phyloP scores from a whole-genome alignment of 108 stramenopile species.

The Nitzschia sp. region DNA sequence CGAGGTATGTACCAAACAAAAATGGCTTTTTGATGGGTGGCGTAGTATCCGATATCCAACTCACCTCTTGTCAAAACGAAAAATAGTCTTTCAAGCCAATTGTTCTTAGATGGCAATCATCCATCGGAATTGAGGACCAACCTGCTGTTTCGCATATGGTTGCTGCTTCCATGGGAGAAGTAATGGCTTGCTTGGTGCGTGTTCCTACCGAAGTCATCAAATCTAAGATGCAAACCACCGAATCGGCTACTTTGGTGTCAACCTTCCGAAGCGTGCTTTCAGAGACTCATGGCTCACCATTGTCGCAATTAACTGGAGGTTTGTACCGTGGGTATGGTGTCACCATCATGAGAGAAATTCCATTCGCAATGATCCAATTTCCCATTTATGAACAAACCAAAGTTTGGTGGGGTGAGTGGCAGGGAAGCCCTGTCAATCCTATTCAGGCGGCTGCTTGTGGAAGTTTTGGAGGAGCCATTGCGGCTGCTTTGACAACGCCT shows the following conservation, averaged over 20 bases:
- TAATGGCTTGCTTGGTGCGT: slow-evolving; percentile 92
- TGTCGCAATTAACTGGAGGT: slow-evolving; percentile 56
- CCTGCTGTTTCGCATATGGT: slow-evolving; percentile 80
- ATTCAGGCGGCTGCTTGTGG: slow-evolving; percentile 83
- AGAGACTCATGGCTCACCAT: slow-evolving; percentile 53
- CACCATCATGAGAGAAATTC: slow-evolving; percentile 87
- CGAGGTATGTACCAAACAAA: slow-evolving; percentile 48
- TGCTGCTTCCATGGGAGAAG: slow-evolving; percentile 90
- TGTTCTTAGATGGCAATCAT: slow-evolving; percentile 38
- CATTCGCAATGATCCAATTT: slow-evolving; percentile 90
- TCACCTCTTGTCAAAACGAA: background rate
- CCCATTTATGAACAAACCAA: slow-evolving; percentile 83
- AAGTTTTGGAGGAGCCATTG: slow-evolving; percentile 73
- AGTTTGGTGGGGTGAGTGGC: slow-evolving; percentile 44
- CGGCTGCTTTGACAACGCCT: slow-evolving; percentile 87
- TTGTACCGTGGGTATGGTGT: slow-evolving; percentile 88
- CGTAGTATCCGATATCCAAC: background rate
- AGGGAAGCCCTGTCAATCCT: slow-evolving; percentile 55
- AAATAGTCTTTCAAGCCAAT: slow-evolving; percentile 56
- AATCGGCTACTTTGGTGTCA: slow-evolving; percentile 40
- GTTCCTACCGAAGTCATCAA: slow-evolving; percentile 99
- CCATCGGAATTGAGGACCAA: slow-evolving; percentile 19
- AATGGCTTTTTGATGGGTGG: too few species aligned
- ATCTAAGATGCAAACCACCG: slow-evolving; percentile 91
- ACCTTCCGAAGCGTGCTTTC: slow-evolving; percentile 60